Evolutionary conservation across 345 rosid species (phyloP).

Genomic region (Populus simonii): DNA sequence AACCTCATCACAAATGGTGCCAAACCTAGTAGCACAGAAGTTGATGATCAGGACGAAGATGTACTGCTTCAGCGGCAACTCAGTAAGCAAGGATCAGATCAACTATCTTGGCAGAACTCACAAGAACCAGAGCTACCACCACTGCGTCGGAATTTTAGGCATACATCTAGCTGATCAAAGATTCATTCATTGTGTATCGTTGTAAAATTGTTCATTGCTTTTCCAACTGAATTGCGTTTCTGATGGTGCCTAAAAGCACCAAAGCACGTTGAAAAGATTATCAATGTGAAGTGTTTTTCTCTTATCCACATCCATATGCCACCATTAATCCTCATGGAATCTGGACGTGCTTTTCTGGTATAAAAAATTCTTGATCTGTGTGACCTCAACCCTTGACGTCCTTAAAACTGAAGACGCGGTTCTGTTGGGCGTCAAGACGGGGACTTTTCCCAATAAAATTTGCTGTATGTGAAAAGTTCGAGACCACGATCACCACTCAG

Average conservation of each 20-base stretch:
- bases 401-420: too few species aligned
- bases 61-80: conserved; percentile 20
- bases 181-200: conserved; percentile 14
- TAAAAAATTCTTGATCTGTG: not conserved
- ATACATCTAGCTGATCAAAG: too few species aligned
- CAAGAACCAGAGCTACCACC: not conserved
- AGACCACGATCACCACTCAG: too few species aligned
- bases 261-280: not conserved
- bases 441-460: too few species aligned
- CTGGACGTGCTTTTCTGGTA: not conserved
- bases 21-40: conserved; percentile 53
- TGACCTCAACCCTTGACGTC: too few species aligned
- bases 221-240: conserved; percentile 2
- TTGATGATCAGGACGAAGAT: conserved; percentile 33
- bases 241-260: not conserved
- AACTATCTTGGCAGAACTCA: not conserved
- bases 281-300: not conserved
- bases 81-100: conserved; percentile 14
- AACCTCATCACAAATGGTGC: conserved; percentile 58
- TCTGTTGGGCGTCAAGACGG: too few species aligned
- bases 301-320: too few species aligned
- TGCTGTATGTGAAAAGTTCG: too few species aligned
- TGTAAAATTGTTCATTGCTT: conserved; percentile 22
- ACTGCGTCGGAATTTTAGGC: conserved; percentile 1
- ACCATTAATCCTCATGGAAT: not conserved